A percentile compares a stretch with the other conserved stretches of the same genome.
phyloP scores from a whole-genome alignment of 208 protist genomes.

The Porcisia deanei region DNA sequence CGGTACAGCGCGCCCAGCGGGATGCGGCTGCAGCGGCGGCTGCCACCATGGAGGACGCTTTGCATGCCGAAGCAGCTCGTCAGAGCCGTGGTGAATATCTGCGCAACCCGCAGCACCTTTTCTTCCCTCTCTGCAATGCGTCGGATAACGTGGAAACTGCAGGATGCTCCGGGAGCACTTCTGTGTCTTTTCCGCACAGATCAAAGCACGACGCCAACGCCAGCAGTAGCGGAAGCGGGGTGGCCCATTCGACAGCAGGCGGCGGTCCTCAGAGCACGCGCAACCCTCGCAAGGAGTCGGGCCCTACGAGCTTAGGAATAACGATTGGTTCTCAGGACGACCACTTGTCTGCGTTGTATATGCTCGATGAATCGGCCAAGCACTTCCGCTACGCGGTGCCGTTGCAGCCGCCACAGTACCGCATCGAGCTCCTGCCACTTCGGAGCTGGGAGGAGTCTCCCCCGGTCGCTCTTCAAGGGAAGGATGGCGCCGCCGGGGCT shows the following conservation, averaged over 20 bases:
- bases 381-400: constrained; percentile 49
- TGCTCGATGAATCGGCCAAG: constrained; percentile 39
- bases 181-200: not conserved
- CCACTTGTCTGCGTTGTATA: constrained; percentile 12
- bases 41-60: constrained; percentile 42
- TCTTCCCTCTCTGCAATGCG: constrained; percentile 39
- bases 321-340: not conserved
- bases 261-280: not conserved
- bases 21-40: constrained; percentile 27
- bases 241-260: not conserved
- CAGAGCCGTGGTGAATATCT: constrained; percentile 60
- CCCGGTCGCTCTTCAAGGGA: not conserved
- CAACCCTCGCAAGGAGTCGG: constrained; percentile 6
- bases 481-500: not conserved
- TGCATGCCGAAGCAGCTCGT: constrained; percentile 40
- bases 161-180: not conserved
- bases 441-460: constrained; percentile 25
- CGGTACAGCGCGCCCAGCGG: constrained; percentile 7
- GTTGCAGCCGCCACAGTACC: constrained; percentile 40
- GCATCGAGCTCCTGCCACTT: constrained; percentile 42
- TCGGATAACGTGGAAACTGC: constrained; percentile 9
- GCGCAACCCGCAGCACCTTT: constrained; percentile 56
- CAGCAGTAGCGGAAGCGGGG: constrained; percentile 1
- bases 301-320: not conserved
- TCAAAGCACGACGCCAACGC: constrained; percentile 10